Base-by-base conservation (phyloP, 257 asterid species). In the Apocynum venetum region DNA sequence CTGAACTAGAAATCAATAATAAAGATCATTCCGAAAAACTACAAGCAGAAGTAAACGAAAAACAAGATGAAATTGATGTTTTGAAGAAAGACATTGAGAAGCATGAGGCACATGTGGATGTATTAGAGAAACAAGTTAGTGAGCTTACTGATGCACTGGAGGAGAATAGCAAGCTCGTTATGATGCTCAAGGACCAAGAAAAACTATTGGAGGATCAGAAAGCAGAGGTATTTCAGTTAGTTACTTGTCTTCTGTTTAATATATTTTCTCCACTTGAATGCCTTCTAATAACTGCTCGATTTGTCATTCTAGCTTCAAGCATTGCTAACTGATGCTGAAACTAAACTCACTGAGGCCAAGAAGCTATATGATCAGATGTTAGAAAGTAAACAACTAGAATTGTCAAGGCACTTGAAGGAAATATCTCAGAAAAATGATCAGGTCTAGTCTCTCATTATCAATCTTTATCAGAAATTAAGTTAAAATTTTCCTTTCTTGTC, bases 321-420 rank as follows among this genome's bases (percentile, higher is more conserved):
- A 77, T 87, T 90, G 55, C 81, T 93, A 81, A 86, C 86, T 78
- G 92, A 88, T 72, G 87, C 96, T 72, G 97, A 90, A 81, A 87
- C 86, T 79, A 91, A 89, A 82, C 98, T 93, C 79, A 81, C 85
- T 76, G 96, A 93, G 80, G 96, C 97, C 78, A 91, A 89, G 88
- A 93, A 89, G 91, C 89, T 90, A 78, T 81, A 87, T 77, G 90
- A 96, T 79, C 98, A 86, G 82, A 93, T 91, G 98, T 84, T 93
- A 83, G 97, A 96, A 84, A 90, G 87, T 87, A 93, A 91, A 83
- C 97, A 96, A 31, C 78, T 86, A 55, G 99, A 96, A 81, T 86
- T 96, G 77, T 96, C 97, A n/a, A 93, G 89, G 83, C 95, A 93
- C 85, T 83, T 96, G 88, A 96, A 96, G 84, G 99, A 96, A 85